Percentiles rank a stretch among this genome's conserved stretches.
Conservation (phyloP, 805 yeast species). For the Teunomyces atbi region DNA sequence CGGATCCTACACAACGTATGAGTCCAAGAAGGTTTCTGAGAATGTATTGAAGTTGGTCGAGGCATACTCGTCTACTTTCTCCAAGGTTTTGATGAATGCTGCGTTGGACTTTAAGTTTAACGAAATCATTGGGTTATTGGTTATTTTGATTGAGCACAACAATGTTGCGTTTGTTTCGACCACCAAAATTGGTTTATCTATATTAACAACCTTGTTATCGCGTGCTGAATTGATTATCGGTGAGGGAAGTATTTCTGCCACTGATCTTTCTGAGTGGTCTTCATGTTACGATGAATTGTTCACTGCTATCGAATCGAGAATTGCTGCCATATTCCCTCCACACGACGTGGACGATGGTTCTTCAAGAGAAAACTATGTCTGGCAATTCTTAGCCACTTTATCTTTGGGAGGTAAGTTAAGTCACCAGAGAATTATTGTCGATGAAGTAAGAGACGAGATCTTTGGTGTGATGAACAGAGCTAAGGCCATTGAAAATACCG, state of each 20-base stretch:
- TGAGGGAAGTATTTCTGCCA: conserved; percentile 59
- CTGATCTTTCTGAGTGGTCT: conserved; percentile 69
- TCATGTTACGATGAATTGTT: conserved; percentile 79
- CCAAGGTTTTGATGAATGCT: conserved; percentile 80
- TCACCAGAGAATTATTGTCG: conserved; percentile 91
- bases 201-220: conserved; percentile 85
- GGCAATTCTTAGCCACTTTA: conserved; percentile 95
- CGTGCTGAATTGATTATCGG: conserved; percentile 91
- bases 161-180: conserved; percentile 67
- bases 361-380: conserved; percentile 58
- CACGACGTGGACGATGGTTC: conserved; percentile 59
- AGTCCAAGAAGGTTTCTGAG: conserved; percentile 49
- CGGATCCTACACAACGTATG: conserved; percentile 73
- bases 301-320: conserved; percentile 72
- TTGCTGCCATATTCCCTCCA: conserved; percentile 75
- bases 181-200: conserved; percentile 77
- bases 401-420: conserved; percentile 87
- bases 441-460: conserved; percentile 89
- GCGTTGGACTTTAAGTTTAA: conserved; percentile 78
- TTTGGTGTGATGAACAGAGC: conserved; percentile 84
- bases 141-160: conserved; percentile 66
- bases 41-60: conserved; percentile 62
- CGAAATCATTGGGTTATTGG: conserved; percentile 74
- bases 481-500: conserved; percentile 55
- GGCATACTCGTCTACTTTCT: conserved; percentile 72